A percentile compares a stretch with the other conserved stretches of the same genome.
phyloP scores from a whole-genome alignment of 495 filamentous ascomycete genomes.

The Aspergillus baeticus region DNA sequence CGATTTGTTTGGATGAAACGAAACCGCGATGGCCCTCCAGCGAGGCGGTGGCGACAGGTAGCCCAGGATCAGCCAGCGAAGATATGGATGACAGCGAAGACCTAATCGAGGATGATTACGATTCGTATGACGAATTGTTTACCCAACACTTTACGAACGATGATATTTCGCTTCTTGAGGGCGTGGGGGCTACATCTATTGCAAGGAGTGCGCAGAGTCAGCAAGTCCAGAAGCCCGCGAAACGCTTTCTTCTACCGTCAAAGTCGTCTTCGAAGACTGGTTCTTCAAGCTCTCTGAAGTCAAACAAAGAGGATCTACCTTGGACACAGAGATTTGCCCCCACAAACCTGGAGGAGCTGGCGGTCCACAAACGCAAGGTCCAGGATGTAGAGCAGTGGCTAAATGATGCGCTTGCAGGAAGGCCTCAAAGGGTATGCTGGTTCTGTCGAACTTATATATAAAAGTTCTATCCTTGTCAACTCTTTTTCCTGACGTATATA shows the following conservation, averaged over 20 bases:
- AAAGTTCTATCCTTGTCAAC: no score
- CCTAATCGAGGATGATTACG: constrained; percentile 51
- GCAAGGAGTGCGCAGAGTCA: neutral
- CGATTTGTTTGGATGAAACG: constrained; percentile 25
- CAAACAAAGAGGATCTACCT: constrained; percentile 43
- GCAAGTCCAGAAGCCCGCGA: constrained; percentile 11
- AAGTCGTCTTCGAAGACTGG: neutral
- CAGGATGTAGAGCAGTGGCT: constrained; percentile 82
- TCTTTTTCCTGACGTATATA: constrained; percentile 34
- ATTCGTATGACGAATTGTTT: constrained; percentile 48
- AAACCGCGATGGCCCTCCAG: constrained; percentile 35
- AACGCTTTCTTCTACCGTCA: constrained; percentile 28
- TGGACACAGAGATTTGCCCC: constrained; percentile 89
- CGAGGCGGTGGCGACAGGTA: constrained; percentile 22
- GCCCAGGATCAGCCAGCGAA: constrained; percentile 15
- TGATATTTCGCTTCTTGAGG: neutral
- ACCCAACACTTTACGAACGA: constrained; percentile 21
- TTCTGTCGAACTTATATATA: no score
- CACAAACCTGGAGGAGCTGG: constrained; percentile 71
- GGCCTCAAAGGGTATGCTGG: constrained; percentile 36
- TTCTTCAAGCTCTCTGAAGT: neutral
- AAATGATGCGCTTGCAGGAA: constrained; percentile 65
- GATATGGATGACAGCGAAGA: constrained; percentile 37
- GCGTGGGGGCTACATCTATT: neutral
- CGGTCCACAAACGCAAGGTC: constrained; percentile 92